Base-by-base conservation (phyloP, 371 early-diverging fungal species). In the Amoeboradix gromovi region DNA sequence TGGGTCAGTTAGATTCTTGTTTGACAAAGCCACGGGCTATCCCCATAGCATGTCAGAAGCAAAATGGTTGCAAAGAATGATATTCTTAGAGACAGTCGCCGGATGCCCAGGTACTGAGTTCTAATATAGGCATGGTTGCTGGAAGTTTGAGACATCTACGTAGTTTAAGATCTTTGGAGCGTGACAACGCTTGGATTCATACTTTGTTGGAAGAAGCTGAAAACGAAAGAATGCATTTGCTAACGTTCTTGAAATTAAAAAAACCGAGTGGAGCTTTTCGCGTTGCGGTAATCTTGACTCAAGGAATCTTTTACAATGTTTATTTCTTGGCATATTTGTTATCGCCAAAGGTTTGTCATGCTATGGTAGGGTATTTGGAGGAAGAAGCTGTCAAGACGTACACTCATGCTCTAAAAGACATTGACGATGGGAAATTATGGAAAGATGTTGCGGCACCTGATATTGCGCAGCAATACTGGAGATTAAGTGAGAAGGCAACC, bases 341-440 rank as follows among this genome's bases (percentile, higher is more conserved):
- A 32, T 83, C 84, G 1, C 91, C 92, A 30, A 80, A 78, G 32
- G 85, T 85, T 1, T 88, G 90, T 17, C 97, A 96, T 79, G 83
- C 94, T 32, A 82, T 88, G 66, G 87, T 84, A 28, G 77, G 79
- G 29, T 79, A 76, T 68, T 74, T 83, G 29, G 83, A 84, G 76
- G 97, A 97, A 77, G 90, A 91, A 74, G 97, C 97, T 0, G 87
- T 94, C 29, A 79, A 87, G 30, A 88, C 91, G 0, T 97, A 97
- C 78, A 90, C 90, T 0, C 83, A 84, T 72, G 87, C 91, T 76
- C 73, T 94, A 68, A 78, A 83, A n/a, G 91, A 91, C 73, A 87
- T 97, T 70, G 88, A 90, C 67, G 73, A 74, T 0, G 93, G 93
- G 0, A 72, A 80, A 0, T 78, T 92, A 28, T 48, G 48, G 48